Percentiles rank a stretch among this genome's conserved stretches.
phyloP scores from a whole-genome alignment of 805 yeast genomes.

The Brettanomyces nanus region DNA sequence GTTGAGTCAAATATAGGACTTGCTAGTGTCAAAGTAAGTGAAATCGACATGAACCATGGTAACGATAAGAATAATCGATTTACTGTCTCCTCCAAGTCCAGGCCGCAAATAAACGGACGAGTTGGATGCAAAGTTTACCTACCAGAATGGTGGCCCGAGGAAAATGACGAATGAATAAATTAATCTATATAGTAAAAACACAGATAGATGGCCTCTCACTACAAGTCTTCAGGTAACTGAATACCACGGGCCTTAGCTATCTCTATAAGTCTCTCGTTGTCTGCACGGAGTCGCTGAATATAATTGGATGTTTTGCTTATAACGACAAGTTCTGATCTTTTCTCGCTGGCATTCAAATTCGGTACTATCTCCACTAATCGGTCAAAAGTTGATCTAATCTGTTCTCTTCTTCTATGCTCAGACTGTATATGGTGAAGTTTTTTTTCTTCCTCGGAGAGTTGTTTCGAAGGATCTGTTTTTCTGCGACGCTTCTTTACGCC shows the following conservation, averaged over 20 bases:
- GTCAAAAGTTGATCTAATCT: constrained; percentile 77
- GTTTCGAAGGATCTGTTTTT: constrained; percentile 7
- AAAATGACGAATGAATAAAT: constrained; percentile 4
- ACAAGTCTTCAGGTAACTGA: constrained; percentile 30
- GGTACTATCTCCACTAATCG: constrained; percentile 71
- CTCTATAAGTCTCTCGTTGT: constrained; percentile 38
- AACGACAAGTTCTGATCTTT: constrained; percentile 72
- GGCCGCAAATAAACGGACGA: constrained; percentile 13
- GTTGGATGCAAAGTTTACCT: constrained; percentile 43
- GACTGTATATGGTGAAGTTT: constrained; percentile 33
- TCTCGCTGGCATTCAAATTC: constrained; percentile 55
- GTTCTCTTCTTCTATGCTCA: constrained; percentile 81
- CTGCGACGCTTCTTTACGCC: background rate
- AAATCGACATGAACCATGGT: constrained; percentile 19
- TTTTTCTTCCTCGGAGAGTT: constrained; percentile 25
- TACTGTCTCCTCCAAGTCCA: constrained; percentile 11
- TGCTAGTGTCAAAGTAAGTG: constrained; percentile 42
- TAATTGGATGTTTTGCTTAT: constrained; percentile 50
- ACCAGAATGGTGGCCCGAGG: constrained; percentile 75
- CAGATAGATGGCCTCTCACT: constrained; percentile 6
- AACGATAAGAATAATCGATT: constrained; percentile 11
- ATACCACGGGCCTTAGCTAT: constrained; percentile 31
- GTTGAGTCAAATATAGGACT: constrained; percentile 56
- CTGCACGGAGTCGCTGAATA: constrained; percentile 40
- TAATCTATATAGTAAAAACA: background rate